A percentile compares a stretch with the other conserved stretches of the same genome.
Conservation (phyloP, 2,329 filamentous ascomycete genomes). For the Fusarium acutatum region DNA sequence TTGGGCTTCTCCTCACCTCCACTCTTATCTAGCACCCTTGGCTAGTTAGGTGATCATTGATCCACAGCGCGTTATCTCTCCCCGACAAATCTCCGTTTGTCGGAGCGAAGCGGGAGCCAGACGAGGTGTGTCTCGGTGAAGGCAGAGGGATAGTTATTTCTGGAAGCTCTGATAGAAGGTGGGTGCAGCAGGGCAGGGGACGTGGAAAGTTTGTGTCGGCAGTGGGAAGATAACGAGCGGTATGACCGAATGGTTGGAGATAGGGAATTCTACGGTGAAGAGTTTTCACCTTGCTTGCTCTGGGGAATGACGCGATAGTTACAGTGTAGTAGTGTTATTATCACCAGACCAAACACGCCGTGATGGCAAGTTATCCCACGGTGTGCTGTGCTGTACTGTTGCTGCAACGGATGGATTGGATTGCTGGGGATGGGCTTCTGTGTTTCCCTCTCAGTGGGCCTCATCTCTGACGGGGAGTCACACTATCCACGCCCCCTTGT, state of each 20-base stretch:
- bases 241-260: not conserved
- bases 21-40: constrained; percentile 24
- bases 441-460: constrained; percentile 8
- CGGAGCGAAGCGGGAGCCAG: not conserved
- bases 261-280: constrained; percentile 14
- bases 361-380: not conserved
- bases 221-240: not conserved
- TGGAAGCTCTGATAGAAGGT: constrained; percentile 26
- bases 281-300: not conserved
- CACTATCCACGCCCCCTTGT: constrained; percentile 12
- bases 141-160: constrained; percentile 3
- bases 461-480: constrained; percentile 3
- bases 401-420: not conserved
- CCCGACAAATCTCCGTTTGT: constrained; percentile 21
- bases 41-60: not conserved
- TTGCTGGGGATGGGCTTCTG: not conserved
- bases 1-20: constrained; percentile 12
- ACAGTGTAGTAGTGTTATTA: not conserved
- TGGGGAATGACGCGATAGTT: constrained; percentile 1
- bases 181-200: not conserved
- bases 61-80: constrained; percentile 19
- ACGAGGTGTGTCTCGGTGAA: constrained; percentile 19
- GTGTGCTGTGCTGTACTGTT: not conserved
- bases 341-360: not conserved
- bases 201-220: not conserved